Conservation (phyloP, 2,329 filamentous ascomycete species). For the Fusarium sp. region DNA sequence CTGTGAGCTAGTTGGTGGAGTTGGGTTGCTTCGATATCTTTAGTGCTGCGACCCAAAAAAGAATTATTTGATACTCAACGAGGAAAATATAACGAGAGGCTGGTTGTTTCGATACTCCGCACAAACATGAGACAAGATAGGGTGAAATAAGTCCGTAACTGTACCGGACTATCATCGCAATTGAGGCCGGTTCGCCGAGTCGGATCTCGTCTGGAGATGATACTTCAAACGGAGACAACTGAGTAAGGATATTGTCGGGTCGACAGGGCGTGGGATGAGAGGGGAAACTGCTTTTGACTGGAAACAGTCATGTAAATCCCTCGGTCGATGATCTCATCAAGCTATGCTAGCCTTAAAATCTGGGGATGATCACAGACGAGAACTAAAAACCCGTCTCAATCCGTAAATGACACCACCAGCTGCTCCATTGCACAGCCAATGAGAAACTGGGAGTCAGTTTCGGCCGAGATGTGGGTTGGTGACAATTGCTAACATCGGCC, state of each 20-base stretch:
- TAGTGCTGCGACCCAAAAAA: background rate
- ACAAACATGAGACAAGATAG: background rate
- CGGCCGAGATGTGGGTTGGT: constrained; percentile 35
- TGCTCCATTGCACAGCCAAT: constrained; percentile 30
- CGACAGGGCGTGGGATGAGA: constrained; percentile 14
- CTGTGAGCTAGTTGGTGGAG: constrained; percentile 3
- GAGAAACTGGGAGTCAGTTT: background rate
- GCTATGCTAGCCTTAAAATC: constrained; percentile 38
- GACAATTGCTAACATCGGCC: constrained; percentile 25
- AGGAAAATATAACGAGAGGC: background rate
- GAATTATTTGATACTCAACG: background rate
- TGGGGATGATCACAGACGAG: constrained; percentile 32
- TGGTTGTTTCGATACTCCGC: background rate
- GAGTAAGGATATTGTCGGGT: constrained; percentile 18
- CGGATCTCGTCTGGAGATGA: constrained; percentile 4
- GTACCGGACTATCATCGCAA: background rate
- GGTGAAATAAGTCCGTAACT: background rate
- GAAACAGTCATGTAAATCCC: constrained; percentile 6
- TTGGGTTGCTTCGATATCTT: constrained; percentile 16
- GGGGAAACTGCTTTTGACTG: background rate
- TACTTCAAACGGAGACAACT: constrained; percentile 10
- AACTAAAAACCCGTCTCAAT: constrained; percentile 20
- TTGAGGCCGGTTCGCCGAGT: constrained; percentile 2
- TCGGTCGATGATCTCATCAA: constrained; percentile 44
- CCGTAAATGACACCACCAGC: constrained; percentile 8